Evolutionary conservation across 768 basidiomycete species (phyloP).

Genomic region (Pulveroboletus sp.): DNA sequence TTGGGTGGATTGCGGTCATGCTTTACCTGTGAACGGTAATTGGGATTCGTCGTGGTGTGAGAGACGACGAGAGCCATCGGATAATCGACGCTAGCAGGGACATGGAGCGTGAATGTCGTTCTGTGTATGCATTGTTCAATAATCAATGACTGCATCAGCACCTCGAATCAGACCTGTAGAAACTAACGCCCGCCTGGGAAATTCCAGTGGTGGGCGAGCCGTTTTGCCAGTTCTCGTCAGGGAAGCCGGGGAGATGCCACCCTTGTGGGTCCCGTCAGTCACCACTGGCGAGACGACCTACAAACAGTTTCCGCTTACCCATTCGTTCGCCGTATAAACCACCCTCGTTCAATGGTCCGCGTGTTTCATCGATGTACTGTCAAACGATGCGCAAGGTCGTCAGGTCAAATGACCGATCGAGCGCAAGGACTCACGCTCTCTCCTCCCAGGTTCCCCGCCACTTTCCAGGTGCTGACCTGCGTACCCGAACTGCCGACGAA

Average conservation of each 20-base stretch:
- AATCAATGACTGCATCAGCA: neutral
- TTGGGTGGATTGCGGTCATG: neutral
- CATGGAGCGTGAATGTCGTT: slow-evolving; percentile 38
- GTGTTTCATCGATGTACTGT: slow-evolving; percentile 45
- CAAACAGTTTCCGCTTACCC: slow-evolving; percentile 17
- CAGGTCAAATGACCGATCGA: neutral
- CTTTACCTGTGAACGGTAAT: slow-evolving; percentile 36
- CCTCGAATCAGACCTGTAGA: slow-evolving; percentile 37
- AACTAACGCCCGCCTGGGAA: slow-evolving; percentile 42
- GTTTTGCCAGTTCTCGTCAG: slow-evolving; percentile 43
- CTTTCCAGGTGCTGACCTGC: slow-evolving; percentile 43
- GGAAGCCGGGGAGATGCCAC: slow-evolving; percentile 48
- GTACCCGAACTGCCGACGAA: slow-evolving; percentile 41
- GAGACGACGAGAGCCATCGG: slow-evolving; percentile 43
- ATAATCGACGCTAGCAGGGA: slow-evolving; percentile 46
- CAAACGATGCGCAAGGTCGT: neutral
- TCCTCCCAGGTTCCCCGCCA: slow-evolving; percentile 48
- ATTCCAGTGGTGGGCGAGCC: slow-evolving; percentile 42
- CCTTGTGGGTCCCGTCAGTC: slow-evolving; percentile 8
- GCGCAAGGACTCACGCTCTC: slow-evolving; percentile 33
- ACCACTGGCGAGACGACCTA: neutral
- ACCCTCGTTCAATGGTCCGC: slow-evolving; percentile 60
- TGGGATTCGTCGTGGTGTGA: slow-evolving; percentile 42
- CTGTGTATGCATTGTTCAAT: slow-evolving; percentile 8
- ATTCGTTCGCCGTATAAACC: slow-evolving; percentile 54